Evolutionary conservation across 208 protist genomes (phyloP).

Genomic region (Crithidia acanthocephali): DNA sequence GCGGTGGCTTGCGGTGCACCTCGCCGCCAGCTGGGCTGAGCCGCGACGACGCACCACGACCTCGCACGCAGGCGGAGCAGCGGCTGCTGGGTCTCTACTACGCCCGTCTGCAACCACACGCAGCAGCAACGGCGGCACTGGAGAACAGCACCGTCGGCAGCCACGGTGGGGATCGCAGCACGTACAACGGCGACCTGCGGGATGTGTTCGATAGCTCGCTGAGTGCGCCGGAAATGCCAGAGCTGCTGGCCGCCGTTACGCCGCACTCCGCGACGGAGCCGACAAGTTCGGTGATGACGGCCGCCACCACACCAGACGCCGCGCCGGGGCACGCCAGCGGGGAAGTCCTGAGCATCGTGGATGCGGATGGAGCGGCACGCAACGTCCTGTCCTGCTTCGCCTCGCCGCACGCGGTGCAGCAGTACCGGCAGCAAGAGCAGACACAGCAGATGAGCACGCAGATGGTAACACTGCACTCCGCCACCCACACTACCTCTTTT

Average conservation of each 20-base stretch:
- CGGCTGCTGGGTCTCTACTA: not conserved
- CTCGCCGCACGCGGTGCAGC: not conserved
- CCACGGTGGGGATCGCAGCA: not conserved
- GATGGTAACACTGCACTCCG: not conserved
- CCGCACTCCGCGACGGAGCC: conserved; percentile 18
- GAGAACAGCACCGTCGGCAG: not conserved
- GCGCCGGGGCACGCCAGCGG: not conserved
- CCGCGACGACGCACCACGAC: not conserved
- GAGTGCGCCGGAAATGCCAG: conserved; percentile 11
- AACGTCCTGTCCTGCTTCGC: not conserved
- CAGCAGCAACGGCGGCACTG: not conserved
- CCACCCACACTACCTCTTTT: not conserved
- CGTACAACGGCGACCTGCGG: not conserved
- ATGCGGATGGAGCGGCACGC: not conserved
- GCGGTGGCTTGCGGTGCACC: not conserved
- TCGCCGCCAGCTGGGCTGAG: not conserved
- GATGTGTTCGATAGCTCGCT: conserved; percentile 7
- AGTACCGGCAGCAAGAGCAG: not conserved
- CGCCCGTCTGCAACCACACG: not conserved
- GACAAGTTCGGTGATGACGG: conserved; percentile 8
- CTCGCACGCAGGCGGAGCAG: not conserved
- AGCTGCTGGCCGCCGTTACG: conserved; percentile 4
- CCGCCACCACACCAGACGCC: not conserved
- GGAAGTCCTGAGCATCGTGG: too few species aligned
- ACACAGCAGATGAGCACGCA: not conserved